phyloP scores from a whole-genome alignment of 1,284 basidiomycete species.

The Mycena citricolor region DNA sequence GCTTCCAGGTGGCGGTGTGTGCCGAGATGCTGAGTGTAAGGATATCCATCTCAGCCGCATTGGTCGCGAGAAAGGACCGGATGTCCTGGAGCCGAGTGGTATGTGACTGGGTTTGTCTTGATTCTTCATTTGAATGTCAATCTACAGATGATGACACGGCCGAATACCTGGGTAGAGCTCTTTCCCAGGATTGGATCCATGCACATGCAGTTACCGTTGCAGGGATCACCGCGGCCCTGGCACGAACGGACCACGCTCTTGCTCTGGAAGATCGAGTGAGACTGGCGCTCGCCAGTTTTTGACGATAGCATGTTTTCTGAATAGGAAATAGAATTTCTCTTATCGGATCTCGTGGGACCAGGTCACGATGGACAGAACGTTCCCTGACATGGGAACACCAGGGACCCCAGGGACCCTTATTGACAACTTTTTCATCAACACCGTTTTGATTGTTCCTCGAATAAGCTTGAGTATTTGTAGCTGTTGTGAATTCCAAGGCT shows the following conservation, averaged over 20 bases:
- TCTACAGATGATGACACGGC: constrained; percentile 57
- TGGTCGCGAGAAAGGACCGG: constrained; percentile 26
- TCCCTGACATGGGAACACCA: too few relatives aligned
- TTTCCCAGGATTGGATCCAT: constrained; percentile 37
- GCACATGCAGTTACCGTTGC: constrained; percentile 30
- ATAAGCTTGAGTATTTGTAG: too few relatives aligned
- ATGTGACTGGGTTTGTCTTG: constrained; percentile 33
- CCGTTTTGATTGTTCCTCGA: too few relatives aligned
- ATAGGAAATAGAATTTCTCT: constrained; percentile 12
- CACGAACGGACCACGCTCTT: constrained; percentile 32
- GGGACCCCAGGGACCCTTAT: too few relatives aligned
- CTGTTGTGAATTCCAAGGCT: too few relatives aligned
- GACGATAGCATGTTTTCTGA: neutral
- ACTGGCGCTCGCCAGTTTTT: constrained; percentile 31
- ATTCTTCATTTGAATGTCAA: constrained; percentile 22
- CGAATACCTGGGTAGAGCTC: constrained; percentile 43
- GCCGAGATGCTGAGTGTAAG: constrained; percentile 64
- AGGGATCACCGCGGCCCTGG: constrained; percentile 37
- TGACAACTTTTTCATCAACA: too few relatives aligned
- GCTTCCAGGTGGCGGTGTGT: constrained; percentile 73
- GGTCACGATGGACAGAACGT: constrained; percentile 3
- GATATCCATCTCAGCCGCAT: constrained; percentile 62
- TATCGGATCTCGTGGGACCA: constrained; percentile 3
- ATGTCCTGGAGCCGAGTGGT: constrained; percentile 58
- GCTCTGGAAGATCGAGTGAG: constrained; percentile 44